A percentile compares a stretch with the other conserved stretches of the same genome.
Conservation (phyloP, 208 protist genomes). For the Eutreptiella sp. region DNA sequence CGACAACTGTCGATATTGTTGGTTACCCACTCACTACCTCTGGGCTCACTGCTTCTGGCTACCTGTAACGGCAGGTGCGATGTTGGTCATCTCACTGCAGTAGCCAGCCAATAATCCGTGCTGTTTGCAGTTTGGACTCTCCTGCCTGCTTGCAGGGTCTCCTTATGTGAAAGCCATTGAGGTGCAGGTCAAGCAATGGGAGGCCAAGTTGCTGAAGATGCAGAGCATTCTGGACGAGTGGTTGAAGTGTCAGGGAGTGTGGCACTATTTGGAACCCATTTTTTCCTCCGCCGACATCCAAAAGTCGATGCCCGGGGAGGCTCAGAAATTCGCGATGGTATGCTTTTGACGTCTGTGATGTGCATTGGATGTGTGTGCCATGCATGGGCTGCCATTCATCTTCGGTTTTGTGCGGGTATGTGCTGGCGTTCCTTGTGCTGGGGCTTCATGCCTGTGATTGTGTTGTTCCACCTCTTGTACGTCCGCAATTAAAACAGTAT, state of each 20-base stretch:
- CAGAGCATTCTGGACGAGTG: slow-evolving; percentile 90
- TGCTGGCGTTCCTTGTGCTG: slow-evolving; percentile 9
- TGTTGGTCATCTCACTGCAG: no score
- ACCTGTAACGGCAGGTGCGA: no score
- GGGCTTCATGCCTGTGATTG: not conserved
- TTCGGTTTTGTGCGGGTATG: not conserved
- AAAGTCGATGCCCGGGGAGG: slow-evolving; percentile 88
- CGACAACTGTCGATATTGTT: no score
- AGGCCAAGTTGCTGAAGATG: slow-evolving; percentile 78
- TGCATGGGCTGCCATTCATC: not conserved
- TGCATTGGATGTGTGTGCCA: not conserved
- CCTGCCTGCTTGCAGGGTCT: slow-evolving; percentile 69
- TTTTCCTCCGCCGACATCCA: slow-evolving; percentile 92
- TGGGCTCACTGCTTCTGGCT: no score
- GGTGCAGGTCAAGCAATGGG: slow-evolving; percentile 78
- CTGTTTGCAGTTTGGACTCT: no score
- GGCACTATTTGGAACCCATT: slow-evolving; percentile 93
- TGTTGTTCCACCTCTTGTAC: no score
- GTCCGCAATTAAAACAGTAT: no score
- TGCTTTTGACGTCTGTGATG: no score
- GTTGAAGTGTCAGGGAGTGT: slow-evolving; percentile 88
- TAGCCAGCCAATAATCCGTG: no score
- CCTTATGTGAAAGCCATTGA: slow-evolving; percentile 69
- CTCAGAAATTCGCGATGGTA: slow-evolving; percentile 70
- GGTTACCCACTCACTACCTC: no score